Conservation (phyloP, 768 basidiomycete genomes). For the Xerocomus spinulosus region DNA sequence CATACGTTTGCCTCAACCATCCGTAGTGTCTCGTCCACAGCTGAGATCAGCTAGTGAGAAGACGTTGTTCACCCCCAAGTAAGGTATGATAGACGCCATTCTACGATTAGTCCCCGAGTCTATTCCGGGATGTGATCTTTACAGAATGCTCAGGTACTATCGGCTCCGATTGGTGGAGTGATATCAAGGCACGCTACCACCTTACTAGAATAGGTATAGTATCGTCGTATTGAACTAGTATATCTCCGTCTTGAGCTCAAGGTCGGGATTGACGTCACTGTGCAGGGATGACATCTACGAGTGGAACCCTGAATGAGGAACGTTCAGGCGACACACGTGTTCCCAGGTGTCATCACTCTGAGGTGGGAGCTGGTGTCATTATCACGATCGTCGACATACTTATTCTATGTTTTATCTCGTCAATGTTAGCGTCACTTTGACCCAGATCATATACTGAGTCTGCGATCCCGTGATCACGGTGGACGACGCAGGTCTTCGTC, state of each 20-base stretch:
- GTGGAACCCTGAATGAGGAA: conserved; percentile 39
- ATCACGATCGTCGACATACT: neutral
- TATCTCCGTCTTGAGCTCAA: conserved; percentile 3
- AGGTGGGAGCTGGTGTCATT: conserved; percentile 1
- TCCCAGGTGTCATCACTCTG: conserved; percentile 65
- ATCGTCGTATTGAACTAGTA: conserved; percentile 71
- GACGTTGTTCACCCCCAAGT: too few species aligned
- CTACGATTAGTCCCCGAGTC: too few species aligned
- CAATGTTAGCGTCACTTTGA: too few species aligned
- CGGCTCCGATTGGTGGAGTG: conserved; percentile 74
- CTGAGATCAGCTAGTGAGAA: too few species aligned
- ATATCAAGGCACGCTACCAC: conserved; percentile 55
- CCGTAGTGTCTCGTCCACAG: conserved; percentile 76
- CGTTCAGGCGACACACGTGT: conserved; percentile 59
- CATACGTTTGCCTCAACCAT: conserved; percentile 51
- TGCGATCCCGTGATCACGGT: too few species aligned
- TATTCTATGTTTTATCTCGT: too few species aligned
- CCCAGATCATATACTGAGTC: too few species aligned
- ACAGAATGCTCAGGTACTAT: conserved; percentile 63
- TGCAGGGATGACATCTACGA: conserved; percentile 47
- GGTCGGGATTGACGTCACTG: neutral
- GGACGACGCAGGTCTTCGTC: too few species aligned
- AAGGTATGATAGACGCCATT: conserved; percentile 34
- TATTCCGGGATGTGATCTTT: conserved; percentile 36
- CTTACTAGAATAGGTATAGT: conserved; percentile 61